Base-by-base conservation (phyloP, 805 yeast species). In the Schwanniomyces pseudopolymorphus region DNA sequence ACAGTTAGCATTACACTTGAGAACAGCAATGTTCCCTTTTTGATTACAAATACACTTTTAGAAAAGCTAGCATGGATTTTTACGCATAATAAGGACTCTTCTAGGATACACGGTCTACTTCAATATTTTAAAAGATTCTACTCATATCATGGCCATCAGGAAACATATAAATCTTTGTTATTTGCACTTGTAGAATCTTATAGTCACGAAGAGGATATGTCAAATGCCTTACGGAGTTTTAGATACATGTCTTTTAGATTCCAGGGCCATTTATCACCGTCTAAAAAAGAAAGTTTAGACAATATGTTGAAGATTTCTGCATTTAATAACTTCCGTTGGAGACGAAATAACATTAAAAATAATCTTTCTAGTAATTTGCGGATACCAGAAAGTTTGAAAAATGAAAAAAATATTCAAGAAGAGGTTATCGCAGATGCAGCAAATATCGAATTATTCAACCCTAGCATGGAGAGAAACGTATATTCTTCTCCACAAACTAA, bases 121-220 rank as follows among this genome's bases (percentile, higher is more conserved):
- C 53, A 48, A 13, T 72, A 72, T 48, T 71, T 71, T 55, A 66
- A 64, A 51, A 53, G 73, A 28, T 72, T 62, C 47, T 72, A 67
- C 53, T 70, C 75, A 1, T 60, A 61, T 40, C 48, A 56, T 16
- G 61, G 67, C 24, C 69, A 71, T 50, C 47, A 58, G 33, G 45
- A 39, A 5, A 58, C 59, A 2, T 70, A 60, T 50, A 65, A 65
- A 46, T 39, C 63, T 2, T 51, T 72, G 16, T 49, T 52, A 16
- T 54, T 67, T 2, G 48, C 60, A 2, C 45, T 59, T 16, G 67
- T 72, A 19, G 77, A 72, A 52, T 56, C 69, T 0, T 57, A 59
- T 39, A 56, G 72, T 26, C 37, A 44, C 13, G 37, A 46, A 5
- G 63, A 59, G 0, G 56, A 63, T 40, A 39, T 61, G 5, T 39